Evolutionary conservation across 73 alveolate genomes (phyloP).

Genomic region (Uronychia setigera): DNA sequence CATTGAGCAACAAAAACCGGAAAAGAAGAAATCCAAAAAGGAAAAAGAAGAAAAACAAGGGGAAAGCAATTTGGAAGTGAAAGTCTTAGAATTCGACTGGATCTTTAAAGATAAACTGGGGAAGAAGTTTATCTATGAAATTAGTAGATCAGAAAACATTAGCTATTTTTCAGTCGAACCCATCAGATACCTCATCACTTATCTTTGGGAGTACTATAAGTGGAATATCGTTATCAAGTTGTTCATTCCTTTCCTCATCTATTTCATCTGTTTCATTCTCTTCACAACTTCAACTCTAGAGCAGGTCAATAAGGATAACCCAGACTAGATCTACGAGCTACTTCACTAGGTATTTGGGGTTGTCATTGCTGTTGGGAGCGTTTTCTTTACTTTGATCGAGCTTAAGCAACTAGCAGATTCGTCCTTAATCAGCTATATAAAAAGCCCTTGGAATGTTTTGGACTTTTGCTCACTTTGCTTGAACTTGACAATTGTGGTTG

Average conservation of each 20-base stretch:
- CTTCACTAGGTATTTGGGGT: too few species aligned
- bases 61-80: neutral
- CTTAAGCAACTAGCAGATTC: too few species aligned
- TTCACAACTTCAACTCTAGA: constrained; percentile 1
- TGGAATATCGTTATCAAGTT: constrained; percentile 10
- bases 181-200: constrained; percentile 14
- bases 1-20: neutral
- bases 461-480: neutral
- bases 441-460: neutral
- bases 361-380: too few species aligned
- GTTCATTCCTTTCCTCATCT: constrained; percentile 27
- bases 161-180: constrained; percentile 15
- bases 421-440: neutral
- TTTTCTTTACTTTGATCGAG: too few species aligned
- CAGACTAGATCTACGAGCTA: neutral
- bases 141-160: constrained; percentile 10
- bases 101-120: constrained; percentile 41
- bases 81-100: constrained; percentile 52
- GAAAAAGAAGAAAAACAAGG: constrained; percentile 6
- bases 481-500: neutral
- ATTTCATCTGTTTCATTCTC: constrained; percentile 22
- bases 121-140: neutral
- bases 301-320: constrained; percentile 2
- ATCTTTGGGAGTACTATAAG: constrained; percentile 38
- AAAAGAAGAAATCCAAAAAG: neutral